These are phyloP conservation scores for Pseudogymnoascus sp. DNA, from an alignment of 2,329 filamentous ascomycete genomes.

Conservation along the genomic window DNA sequence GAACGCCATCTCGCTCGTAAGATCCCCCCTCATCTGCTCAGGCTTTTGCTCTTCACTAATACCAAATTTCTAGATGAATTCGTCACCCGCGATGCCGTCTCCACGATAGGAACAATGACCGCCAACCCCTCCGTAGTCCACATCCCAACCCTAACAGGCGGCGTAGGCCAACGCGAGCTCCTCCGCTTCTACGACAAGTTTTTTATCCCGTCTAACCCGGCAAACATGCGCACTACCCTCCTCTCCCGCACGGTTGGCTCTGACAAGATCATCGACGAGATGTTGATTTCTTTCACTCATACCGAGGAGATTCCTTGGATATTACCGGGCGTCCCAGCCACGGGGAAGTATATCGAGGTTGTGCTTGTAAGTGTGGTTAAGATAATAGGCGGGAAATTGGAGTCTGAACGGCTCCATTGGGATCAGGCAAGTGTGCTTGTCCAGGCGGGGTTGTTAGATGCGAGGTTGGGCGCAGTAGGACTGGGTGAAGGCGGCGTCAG, in stretches of 20 bases:
- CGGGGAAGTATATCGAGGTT: slow-evolving; percentile 45
- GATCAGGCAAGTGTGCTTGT: slow-evolving; percentile 58
- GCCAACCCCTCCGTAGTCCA: slow-evolving; percentile 63
- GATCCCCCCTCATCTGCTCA: slow-evolving; percentile 6
- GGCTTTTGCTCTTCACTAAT: not conserved
- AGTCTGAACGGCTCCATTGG: slow-evolving; percentile 63
- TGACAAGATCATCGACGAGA: slow-evolving; percentile 59
- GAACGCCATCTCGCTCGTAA: slow-evolving; percentile 58
- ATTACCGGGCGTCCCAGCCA: slow-evolving; percentile 52
- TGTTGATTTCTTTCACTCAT: slow-evolving; percentile 53
- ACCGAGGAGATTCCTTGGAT: slow-evolving; percentile 53
- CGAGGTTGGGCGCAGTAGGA: slow-evolving; percentile 13
- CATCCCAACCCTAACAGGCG: slow-evolving; percentile 58
- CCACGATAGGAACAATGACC: slow-evolving; percentile 56
- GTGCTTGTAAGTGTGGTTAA: slow-evolving; percentile 53
- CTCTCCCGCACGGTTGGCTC: slow-evolving; percentile 58
- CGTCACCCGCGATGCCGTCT: slow-evolving; percentile 47
- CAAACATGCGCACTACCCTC: slow-evolving; percentile 52
- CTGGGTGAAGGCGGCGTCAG: slow-evolving; percentile 12
- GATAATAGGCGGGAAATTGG: slow-evolving; percentile 55
- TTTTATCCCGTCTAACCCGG: slow-evolving; percentile 57
- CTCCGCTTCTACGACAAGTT: slow-evolving; percentile 58
- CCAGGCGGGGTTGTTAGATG: slow-evolving; percentile 49
- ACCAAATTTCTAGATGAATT: slow-evolving; percentile 39
- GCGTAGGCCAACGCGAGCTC: slow-evolving; percentile 51